Evolutionary conservation across 805 yeast genomes (phyloP).

Genomic region (Candida golubevii): DNA sequence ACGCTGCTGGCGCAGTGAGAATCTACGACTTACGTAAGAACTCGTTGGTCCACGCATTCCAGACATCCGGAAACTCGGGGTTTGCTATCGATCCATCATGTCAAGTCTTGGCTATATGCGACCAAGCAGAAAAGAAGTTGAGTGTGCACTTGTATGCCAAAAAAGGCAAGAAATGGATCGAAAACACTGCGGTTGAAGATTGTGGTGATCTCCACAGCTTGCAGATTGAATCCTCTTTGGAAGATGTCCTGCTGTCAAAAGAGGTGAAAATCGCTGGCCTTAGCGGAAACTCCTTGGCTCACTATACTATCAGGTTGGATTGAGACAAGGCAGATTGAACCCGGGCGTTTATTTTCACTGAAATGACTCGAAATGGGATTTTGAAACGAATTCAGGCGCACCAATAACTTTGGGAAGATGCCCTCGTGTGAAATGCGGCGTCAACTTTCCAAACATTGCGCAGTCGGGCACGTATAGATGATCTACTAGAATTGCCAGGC

Average conservation of each 20-base stretch:
- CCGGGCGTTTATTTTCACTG: no score
- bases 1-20: conserved; percentile 33
- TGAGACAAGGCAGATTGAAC: no score
- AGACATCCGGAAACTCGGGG: conserved; percentile 9
- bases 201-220: conserved; percentile 4
- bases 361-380: no score
- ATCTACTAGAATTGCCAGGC: no score
- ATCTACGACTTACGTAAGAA: conserved; percentile 50
- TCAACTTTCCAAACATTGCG: no score
- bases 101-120: conserved; percentile 24
- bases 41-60: conserved; percentile 19
- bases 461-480: no score
- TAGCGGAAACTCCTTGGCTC: no score
- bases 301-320: no score
- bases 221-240: conserved; percentile 1
- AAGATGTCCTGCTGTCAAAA: conserved; percentile 5
- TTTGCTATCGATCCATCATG: conserved; percentile 37
- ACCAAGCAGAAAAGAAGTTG: conserved; percentile 14
- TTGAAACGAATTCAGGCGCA: no score
- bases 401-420: no score
- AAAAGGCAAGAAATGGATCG: conserved; percentile 36
- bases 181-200: conserved; percentile 3
- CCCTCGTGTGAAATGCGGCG: no score
- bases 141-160: conserved; percentile 35
- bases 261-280: conserved; percentile 9